A percentile compares a stretch with the other conserved stretches of the same genome.
Evolutionary conservation across 2,329 filamentous ascomycete genomes (phyloP).

Genomic region (Talaromyces albobiverticillius): DNA sequence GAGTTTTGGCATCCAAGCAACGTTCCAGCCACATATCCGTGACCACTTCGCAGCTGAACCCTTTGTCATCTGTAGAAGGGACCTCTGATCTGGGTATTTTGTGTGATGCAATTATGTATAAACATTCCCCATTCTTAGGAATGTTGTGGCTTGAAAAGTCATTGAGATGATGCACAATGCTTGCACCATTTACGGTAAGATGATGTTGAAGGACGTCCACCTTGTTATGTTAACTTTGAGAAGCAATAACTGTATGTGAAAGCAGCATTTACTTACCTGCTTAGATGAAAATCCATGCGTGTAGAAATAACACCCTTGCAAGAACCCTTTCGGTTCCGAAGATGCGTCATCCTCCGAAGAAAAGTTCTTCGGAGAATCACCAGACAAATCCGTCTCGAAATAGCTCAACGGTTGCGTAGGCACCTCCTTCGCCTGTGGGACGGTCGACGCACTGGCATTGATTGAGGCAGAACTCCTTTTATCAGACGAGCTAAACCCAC

Average conservation of each 20-base stretch:
- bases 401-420: conserved; percentile 34
- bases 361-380: not conserved
- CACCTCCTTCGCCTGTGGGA: conserved; percentile 16
- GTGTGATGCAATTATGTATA: conserved; percentile 41
- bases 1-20: conserved; percentile 72
- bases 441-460: conserved; percentile 22
- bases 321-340: conserved; percentile 49
- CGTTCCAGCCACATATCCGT: conserved; percentile 94
- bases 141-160: conserved; percentile 34
- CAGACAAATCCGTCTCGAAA: conserved; percentile 37
- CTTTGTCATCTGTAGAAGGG: conserved; percentile 39
- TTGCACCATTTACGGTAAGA: conserved; percentile 40
- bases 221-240: conserved; percentile 23
- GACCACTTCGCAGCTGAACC: conserved; percentile 52
- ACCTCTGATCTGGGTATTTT: conserved; percentile 30
- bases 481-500: conserved; percentile 28
- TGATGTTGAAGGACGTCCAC: conserved; percentile 38
- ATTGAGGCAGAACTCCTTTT: conserved; percentile 25
- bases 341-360: conserved; percentile 15
- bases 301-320: conserved; percentile 55
- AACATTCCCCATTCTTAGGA: conserved; percentile 30
- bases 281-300: conserved; percentile 58
- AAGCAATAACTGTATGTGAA: not conserved
- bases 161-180: conserved; percentile 31
- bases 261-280: conserved; percentile 43